Base-by-base conservation (phyloP, 2,329 filamentous ascomycete species). In the Beauveria bassiana region DNA sequence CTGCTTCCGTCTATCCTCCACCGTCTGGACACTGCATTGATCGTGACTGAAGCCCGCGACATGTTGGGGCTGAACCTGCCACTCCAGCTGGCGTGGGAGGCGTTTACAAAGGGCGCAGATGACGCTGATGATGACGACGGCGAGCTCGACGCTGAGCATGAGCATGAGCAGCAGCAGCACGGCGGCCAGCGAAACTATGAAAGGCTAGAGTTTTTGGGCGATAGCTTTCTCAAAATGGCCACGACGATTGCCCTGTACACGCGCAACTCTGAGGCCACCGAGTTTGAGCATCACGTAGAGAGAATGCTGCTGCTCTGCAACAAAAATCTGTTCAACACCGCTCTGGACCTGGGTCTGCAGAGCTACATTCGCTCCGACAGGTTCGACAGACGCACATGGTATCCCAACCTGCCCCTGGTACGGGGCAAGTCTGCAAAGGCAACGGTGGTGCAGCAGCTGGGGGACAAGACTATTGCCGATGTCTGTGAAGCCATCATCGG, bases 401-500 rank as follows among this genome's bases (percentile, higher is more conserved):
- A 98, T 70, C 95, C 95, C 0, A 84, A 90, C 63, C 77, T 96
- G 40, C 85, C 83, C 31, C 78, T 97, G 22, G 81, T 87, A 6
- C 83, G 83, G 63, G 93, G 93, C 34, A 96, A 93, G 77, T 75
- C 78, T 50, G 73, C 78, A 12, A 77, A 75, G 28, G 65, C 64
- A 3, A 61, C 64, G 1, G 73, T 77, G 6, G 81, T 75, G 10
- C 93, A 97, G 69, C 77, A 76, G 0, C 81, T 99, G 2, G 87
- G 86, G 0, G 90, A 96, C 74, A 99, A 99, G 77, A 89, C 89
- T 1, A 88, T 96, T 68, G 93, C 95, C 3, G 95, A 98, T 73
- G 92, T 98, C 0, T 96, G 91, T 64, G 95, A 98, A 71, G 93
- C 95, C 0, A 76, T 97, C 61, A 98, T 99, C 53, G 95, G 93